These are phyloP conservation scores for Huiozyma sinensis DNA, from an alignment of 805 yeast genomes.

Conservation along the genomic window DNA sequence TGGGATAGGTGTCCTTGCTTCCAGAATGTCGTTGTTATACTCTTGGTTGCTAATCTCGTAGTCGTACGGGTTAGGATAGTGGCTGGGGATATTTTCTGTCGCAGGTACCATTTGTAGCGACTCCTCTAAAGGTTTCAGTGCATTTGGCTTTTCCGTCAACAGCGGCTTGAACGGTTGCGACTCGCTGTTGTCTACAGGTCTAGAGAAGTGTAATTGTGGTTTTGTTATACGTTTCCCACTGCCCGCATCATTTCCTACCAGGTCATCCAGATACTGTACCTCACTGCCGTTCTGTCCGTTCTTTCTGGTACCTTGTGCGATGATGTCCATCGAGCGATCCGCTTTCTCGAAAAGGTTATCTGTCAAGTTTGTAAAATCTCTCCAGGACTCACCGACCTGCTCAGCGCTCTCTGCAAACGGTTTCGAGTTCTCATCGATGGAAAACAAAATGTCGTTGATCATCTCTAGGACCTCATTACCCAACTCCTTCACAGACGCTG, in stretches of 20 bases:
- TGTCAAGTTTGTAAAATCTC: slow-evolving; percentile 45
- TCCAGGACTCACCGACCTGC: slow-evolving; percentile 46
- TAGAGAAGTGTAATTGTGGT: slow-evolving; percentile 58
- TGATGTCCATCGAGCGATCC: slow-evolving; percentile 53
- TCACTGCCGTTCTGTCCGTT: slow-evolving; percentile 3
- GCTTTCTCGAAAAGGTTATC: slow-evolving; percentile 69
- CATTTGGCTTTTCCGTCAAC: slow-evolving; percentile 61
- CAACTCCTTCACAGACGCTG: slow-evolving; percentile 30
- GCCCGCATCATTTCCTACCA: slow-evolving; percentile 10
- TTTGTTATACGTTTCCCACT: slow-evolving; percentile 35
- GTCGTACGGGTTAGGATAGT: slow-evolving; percentile 72
- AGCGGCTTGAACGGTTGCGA: slow-evolving; percentile 67
- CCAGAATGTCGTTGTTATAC: slow-evolving; percentile 52
- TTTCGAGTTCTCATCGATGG: slow-evolving; percentile 28
- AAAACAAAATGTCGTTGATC: slow-evolving; percentile 36
- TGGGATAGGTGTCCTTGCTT: slow-evolving; percentile 37
- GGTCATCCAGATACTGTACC: slow-evolving; percentile 44
- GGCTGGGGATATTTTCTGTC: slow-evolving; percentile 39
- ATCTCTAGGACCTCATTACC: slow-evolving; percentile 35
- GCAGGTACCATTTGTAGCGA: slow-evolving; percentile 31
- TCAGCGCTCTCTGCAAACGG: slow-evolving; percentile 30
- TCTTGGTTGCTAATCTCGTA: slow-evolving; percentile 59
- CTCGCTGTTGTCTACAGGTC: slow-evolving; percentile 58
- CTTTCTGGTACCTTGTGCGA: slow-evolving; percentile 14
- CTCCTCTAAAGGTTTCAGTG: slow-evolving; percentile 46